phyloP scores from a whole-genome alignment of 169 alveolate genomes.

The Cryptosporidium sp. region DNA sequence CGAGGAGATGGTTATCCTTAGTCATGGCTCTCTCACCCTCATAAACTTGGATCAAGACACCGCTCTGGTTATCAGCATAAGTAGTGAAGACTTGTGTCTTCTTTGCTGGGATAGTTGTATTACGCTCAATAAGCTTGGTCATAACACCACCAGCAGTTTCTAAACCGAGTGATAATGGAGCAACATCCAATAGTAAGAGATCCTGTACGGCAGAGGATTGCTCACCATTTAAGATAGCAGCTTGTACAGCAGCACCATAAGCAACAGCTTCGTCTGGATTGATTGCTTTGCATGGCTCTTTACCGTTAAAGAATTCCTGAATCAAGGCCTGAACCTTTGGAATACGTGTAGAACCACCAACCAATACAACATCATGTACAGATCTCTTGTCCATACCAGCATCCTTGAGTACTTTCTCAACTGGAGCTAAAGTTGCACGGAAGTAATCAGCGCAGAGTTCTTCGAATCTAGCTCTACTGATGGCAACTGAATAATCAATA shows the following conservation, averaged over 20 bases:
- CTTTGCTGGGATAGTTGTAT: constrained; percentile 95
- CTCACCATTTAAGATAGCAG: constrained; percentile 93
- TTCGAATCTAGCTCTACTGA: constrained; percentile 93
- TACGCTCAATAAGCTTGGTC: constrained; percentile 93
- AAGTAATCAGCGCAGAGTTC: constrained; percentile 90
- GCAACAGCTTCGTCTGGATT: constrained; percentile 97
- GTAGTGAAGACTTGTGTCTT: constrained; percentile 95
- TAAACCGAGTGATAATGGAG: constrained; percentile 95
- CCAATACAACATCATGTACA: constrained; percentile 96
- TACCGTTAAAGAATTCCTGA: constrained; percentile 93
- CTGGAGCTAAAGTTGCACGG: constrained; percentile 90
- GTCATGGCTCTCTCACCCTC: constrained; percentile 98
- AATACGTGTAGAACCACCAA: constrained; percentile 96
- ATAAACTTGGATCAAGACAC: constrained; percentile 93
- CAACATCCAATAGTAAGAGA: constrained; percentile 93
- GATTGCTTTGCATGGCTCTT: constrained; percentile 92
- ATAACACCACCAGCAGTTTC: constrained; percentile 97
- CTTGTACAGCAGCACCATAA: constrained; percentile 97
- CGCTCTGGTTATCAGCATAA: constrained; percentile 94
- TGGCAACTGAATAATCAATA: constrained; percentile 88
- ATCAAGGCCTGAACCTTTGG: constrained; percentile 93
- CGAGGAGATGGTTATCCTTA: constrained; percentile 95
- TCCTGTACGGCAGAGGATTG: constrained; percentile 94
- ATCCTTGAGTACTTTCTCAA: constrained; percentile 89
- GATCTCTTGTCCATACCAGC: constrained; percentile 89